Conservation (phyloP, 345 rosid species). For the Lepidium africanum region DNA sequence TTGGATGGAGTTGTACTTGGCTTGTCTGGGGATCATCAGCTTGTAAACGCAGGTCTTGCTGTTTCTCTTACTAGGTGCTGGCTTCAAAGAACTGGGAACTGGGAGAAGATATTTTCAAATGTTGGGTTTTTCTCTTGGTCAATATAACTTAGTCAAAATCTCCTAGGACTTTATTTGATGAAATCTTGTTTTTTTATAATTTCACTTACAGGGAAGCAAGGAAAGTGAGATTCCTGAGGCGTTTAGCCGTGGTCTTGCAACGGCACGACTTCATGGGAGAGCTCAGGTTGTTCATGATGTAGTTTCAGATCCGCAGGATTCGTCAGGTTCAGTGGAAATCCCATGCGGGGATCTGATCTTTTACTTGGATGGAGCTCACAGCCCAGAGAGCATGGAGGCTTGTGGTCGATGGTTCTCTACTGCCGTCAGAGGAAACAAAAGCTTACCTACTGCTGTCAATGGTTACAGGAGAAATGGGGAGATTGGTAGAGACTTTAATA, state of each 20-base stretch:
- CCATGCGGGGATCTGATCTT: slow-evolving; percentile 59
- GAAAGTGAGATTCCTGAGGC: slow-evolving; percentile 46
- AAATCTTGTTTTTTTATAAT: background rate
- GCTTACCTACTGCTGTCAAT: slow-evolving; percentile 28
- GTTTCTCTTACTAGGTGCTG: slow-evolving; percentile 73
- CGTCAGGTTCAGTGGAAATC: slow-evolving; percentile 26
- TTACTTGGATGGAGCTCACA: slow-evolving; percentile 95
- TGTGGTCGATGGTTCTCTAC: slow-evolving; percentile 81
- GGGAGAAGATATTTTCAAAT: slow-evolving; percentile 44
- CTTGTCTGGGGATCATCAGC: slow-evolving; percentile 82
- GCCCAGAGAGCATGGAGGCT: slow-evolving; percentile 92
- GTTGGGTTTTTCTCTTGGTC: slow-evolving; percentile 32
- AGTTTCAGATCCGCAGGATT: slow-evolving; percentile 24
- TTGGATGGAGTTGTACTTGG: slow-evolving; percentile 52
- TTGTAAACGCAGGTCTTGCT: slow-evolving; percentile 83
- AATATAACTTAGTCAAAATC: background rate
- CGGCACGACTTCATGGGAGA: slow-evolving; percentile 71
- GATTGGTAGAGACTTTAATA: slow-evolving; percentile 22
- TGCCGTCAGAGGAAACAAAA: slow-evolving; percentile 36
- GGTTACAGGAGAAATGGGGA: slow-evolving; percentile 29
- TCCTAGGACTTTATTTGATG: background rate
- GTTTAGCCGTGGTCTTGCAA: slow-evolving; percentile 75
- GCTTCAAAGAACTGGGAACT: slow-evolving; percentile 73
- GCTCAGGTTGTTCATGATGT: slow-evolving; percentile 66
- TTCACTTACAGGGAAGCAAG: slow-evolving; percentile 27